Conservation (phyloP, 2,329 filamentous ascomycete genomes). For the Diaporthe sp. region DNA sequence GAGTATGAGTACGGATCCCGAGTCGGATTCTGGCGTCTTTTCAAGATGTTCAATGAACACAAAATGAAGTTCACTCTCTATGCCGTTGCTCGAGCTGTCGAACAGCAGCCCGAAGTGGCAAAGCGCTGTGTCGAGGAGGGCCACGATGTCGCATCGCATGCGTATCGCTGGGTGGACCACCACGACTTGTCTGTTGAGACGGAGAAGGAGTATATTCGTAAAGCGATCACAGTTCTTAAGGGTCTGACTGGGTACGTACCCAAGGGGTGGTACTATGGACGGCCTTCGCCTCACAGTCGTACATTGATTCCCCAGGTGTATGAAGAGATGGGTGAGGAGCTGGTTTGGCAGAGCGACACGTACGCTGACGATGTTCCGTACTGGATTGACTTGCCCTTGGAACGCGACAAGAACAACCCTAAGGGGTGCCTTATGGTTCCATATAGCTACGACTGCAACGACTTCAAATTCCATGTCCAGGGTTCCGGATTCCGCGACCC, state of each 20-base stretch:
- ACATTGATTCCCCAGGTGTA: conserved; percentile 59
- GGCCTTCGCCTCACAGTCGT: conserved; percentile 54
- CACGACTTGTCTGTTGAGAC: conserved; percentile 55
- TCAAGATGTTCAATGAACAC: conserved; percentile 58
- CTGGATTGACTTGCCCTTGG: conserved; percentile 63
- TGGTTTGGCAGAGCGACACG: conserved; percentile 60
- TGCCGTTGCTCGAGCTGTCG: conserved; percentile 58
- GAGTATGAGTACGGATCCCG: conserved; percentile 64
- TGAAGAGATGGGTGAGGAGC: conserved; percentile 61
- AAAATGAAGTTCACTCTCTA: conserved; percentile 62
- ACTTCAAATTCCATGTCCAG: conserved; percentile 54
- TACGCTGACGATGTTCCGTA: conserved; percentile 68
- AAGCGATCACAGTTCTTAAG: conserved; percentile 54
- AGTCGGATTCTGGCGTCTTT: conserved; percentile 60
- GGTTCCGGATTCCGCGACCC: conserved; percentile 57
- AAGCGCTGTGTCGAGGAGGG: conserved; percentile 57
- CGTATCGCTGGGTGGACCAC: conserved; percentile 61
- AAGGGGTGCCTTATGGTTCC: conserved; percentile 64
- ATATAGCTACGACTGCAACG: conserved; percentile 66
- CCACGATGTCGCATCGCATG: conserved; percentile 61
- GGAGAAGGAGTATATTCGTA: conserved; percentile 58
- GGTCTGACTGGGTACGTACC: conserved; percentile 56
- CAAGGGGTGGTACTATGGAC: conserved; percentile 60
- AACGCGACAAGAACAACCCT: conserved; percentile 50
- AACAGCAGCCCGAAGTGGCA: conserved; percentile 58